These are phyloP conservation scores for Ophiostoma quercus DNA, from an alignment of 2,329 filamentous ascomycete genomes.

Conservation along the genomic window DNA sequence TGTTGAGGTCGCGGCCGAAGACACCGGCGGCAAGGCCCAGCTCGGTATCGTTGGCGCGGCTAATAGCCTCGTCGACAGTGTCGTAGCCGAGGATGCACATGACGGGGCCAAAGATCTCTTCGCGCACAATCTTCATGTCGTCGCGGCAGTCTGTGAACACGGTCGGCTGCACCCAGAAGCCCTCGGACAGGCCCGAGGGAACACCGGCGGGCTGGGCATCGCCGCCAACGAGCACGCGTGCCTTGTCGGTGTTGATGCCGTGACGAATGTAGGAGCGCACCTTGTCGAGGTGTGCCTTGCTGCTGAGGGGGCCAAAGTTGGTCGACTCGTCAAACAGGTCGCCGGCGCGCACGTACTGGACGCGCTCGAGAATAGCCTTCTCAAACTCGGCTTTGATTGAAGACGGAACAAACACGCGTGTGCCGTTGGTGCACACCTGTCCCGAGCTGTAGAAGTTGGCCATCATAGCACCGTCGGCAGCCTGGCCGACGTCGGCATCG, in stretches of 20 bases:
- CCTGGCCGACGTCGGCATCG: slow-evolving; percentile 70
- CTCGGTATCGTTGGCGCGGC: slow-evolving; percentile 68
- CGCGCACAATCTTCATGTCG: slow-evolving; percentile 68
- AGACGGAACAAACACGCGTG: slow-evolving; percentile 73
- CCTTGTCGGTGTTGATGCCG: slow-evolving; percentile 67
- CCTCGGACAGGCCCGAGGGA: slow-evolving; percentile 47
- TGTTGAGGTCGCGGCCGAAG: slow-evolving; percentile 69
- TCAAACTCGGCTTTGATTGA: slow-evolving; percentile 49
- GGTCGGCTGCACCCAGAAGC: slow-evolving; percentile 82
- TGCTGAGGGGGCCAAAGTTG: slow-evolving; percentile 82
- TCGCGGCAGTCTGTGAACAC: slow-evolving; percentile 84
- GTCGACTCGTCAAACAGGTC: slow-evolving; percentile 65
- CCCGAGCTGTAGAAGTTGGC: slow-evolving; percentile 90
- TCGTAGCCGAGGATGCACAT: slow-evolving; percentile 75
- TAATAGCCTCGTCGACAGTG: slow-evolving; percentile 62
- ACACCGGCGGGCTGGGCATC: slow-evolving; percentile 44
- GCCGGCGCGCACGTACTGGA: slow-evolving; percentile 64
- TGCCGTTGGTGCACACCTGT: slow-evolving; percentile 91
- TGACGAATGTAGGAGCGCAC: slow-evolving; percentile 71
- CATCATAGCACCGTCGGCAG: slow-evolving; percentile 88
- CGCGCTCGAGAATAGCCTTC: slow-evolving; percentile 57
- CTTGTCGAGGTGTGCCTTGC: slow-evolving; percentile 67
- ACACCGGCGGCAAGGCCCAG: slow-evolving; percentile 83
- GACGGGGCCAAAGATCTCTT: slow-evolving; percentile 87
- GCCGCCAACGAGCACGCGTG: slow-evolving; percentile 69